Conservation (phyloP, 352 stramenopile genomes). For the Phytophthora meadii region DNA sequence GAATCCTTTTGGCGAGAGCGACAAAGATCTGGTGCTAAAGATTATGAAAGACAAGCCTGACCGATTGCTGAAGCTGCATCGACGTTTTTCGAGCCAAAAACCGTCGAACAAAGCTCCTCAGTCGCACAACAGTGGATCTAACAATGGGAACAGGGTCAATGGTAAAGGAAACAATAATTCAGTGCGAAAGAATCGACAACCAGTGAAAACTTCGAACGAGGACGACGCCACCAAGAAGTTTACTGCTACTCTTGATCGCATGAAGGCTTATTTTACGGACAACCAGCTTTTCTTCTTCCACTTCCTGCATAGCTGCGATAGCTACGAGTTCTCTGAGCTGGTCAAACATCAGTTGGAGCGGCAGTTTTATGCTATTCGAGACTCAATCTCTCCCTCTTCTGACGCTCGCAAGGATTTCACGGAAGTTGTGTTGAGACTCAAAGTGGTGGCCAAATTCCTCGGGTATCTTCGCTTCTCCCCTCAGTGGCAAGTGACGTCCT, state of each 20-base stretch:
- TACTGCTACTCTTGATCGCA: conserved; percentile 37
- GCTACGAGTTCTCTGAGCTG: conserved; percentile 66
- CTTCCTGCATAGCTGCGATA: conserved; percentile 70
- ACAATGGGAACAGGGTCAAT: conserved; percentile 12
- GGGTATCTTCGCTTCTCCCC: conserved; percentile 69
- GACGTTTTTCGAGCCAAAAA: conserved; percentile 71
- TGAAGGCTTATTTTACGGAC: conserved; percentile 58
- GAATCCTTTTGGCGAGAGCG: conserved; percentile 74
- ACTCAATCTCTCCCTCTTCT: conserved; percentile 6
- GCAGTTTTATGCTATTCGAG: conserved; percentile 51
- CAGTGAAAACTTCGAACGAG: conserved; percentile 4
- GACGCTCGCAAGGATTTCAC: conserved; percentile 70
- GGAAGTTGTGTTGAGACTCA: conserved; percentile 62
- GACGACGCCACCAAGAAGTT: conserved; percentile 29
- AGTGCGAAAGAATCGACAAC: conserved; percentile 18
- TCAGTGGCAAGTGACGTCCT: conserved; percentile 60
- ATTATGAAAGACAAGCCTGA: conserved; percentile 79
- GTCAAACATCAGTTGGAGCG: conserved; percentile 63
- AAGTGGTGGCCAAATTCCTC: conserved; percentile 75
- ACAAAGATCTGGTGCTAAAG: conserved; percentile 74
- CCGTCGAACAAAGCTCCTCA: conserved; percentile 27
- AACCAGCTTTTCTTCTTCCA: conserved; percentile 84
- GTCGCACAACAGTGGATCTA: not conserved
- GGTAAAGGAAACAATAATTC: conserved; percentile 18
- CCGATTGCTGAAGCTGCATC: conserved; percentile 71